Evolutionary conservation across 1,284 basidiomycete species (phyloP).

Genomic region (Agaricales sp.): DNA sequence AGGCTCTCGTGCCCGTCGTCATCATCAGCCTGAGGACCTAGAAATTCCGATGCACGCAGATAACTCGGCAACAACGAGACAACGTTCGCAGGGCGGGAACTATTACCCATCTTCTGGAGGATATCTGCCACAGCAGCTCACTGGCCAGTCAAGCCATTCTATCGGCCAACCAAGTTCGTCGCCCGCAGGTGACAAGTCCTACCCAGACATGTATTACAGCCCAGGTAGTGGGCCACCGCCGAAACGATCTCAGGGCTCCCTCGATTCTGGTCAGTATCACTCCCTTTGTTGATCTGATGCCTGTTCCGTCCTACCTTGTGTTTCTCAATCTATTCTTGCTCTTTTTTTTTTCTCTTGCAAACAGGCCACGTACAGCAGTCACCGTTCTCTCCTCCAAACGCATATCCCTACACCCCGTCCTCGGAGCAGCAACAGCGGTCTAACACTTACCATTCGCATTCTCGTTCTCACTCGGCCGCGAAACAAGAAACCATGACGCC

Average conservation of each 20-base stretch:
- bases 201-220: constrained; percentile 57
- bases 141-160: constrained; percentile 21
- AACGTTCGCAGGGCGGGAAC: constrained; percentile 28
- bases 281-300: constrained; percentile 47
- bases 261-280: constrained; percentile 43
- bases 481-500: constrained; percentile 46
- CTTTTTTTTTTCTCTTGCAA: constrained; percentile 41
- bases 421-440: constrained; percentile 35
- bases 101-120: constrained; percentile 51
- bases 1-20: constrained; percentile 38
- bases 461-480: constrained; percentile 46
- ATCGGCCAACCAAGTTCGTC: constrained; percentile 22
- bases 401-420: constrained; percentile 43
- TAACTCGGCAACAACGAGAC: constrained; percentile 27
- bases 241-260: constrained; percentile 45
- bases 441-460: constrained; percentile 42
- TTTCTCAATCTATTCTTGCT: constrained; percentile 30
- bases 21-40: constrained; percentile 57
- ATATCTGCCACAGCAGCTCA: constrained; percentile 42
- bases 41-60: constrained; percentile 56
- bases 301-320: no score
- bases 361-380: constrained; percentile 56
- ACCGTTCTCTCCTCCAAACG: constrained; percentile 51
- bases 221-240: constrained; percentile 35
- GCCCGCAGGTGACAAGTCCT: constrained; percentile 31